Conservation (phyloP, 208 protist species). For the Acanthamoeba divionensis region DNA sequence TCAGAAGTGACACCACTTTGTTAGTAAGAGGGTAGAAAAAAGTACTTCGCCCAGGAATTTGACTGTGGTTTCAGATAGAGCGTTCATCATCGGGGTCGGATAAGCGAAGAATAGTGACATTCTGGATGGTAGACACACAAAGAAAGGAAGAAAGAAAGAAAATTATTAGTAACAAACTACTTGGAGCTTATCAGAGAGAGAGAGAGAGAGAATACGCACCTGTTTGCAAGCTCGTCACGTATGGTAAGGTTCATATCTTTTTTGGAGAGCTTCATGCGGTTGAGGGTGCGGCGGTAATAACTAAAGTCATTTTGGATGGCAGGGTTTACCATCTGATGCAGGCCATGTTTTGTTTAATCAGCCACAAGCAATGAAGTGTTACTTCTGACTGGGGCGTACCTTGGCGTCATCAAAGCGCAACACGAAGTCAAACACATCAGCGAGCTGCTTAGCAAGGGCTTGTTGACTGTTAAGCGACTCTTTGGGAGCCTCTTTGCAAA, state of each 20-base stretch:
- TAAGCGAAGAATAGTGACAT: constrained; percentile 86
- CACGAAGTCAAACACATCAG: constrained; percentile 82
- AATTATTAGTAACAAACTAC: constrained; percentile 28
- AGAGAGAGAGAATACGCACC: background rate
- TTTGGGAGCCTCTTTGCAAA: constrained; percentile 74
- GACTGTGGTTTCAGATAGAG: constrained; percentile 68
- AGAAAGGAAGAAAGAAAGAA: background rate
- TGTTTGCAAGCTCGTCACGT: background rate
- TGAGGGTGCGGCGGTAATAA: constrained; percentile 83
- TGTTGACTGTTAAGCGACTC: constrained; percentile 71
- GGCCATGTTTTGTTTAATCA: background rate
- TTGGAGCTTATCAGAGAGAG: background rate
- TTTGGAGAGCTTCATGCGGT: constrained; percentile 79
- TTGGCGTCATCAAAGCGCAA: constrained; percentile 79
- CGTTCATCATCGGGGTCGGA: constrained; percentile 82
- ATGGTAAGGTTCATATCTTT: constrained; percentile 65
- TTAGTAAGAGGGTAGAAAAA: background rate
- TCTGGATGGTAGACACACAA: constrained; percentile 74
- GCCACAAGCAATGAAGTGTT: background rate
- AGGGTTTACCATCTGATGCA: constrained; percentile 78
- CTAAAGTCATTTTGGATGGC: constrained; percentile 83
- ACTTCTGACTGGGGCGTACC: constrained; percentile 53
- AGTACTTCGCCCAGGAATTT: constrained; percentile 70
- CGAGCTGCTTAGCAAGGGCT: constrained; percentile 81
- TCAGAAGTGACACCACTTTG: background rate